Conservation (phyloP, 2,329 filamentous ascomycete species). For the Botrytis tulipae region DNA sequence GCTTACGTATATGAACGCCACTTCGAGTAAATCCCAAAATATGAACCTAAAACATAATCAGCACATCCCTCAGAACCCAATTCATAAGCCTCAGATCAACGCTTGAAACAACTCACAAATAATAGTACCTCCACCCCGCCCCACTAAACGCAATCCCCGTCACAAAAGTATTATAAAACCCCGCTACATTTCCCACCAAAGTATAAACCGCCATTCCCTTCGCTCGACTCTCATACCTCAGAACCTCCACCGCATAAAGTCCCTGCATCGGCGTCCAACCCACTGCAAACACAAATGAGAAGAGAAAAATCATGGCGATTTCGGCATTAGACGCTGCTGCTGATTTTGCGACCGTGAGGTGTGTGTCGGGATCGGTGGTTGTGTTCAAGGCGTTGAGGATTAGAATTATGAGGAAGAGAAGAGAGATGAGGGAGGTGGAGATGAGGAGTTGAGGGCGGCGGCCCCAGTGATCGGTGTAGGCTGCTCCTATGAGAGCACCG, state of each 20-base stretch:
- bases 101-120: background rate
- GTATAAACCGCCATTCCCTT: conserved; percentile 19
- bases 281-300: conserved; percentile 51
- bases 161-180: conserved; percentile 20
- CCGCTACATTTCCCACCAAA: conserved; percentile 13
- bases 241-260: conserved; percentile 50
- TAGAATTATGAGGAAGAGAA: conserved; percentile 18
- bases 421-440: conserved; percentile 38
- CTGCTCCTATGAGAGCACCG: conserved; percentile 35
- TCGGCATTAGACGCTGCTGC: conserved; percentile 44
- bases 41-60: background rate
- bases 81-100: background rate
- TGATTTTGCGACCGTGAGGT: conserved; percentile 11
- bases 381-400: conserved; percentile 49
- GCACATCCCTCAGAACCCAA: too few species aligned
- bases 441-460: conserved; percentile 46
- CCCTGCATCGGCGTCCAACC: conserved; percentile 51
- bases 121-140: conserved; percentile 19
- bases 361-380: conserved; percentile 37
- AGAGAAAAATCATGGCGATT: conserved; percentile 53
- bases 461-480: conserved; percentile 33
- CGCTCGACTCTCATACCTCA: conserved; percentile 29
- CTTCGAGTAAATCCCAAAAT: conserved; percentile 19
- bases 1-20: conserved; percentile 11
- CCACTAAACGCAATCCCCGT: conserved; percentile 15